A percentile compares a stretch with the other conserved stretches of the same genome.
phyloP scores from a whole-genome alignment of 805 yeast genomes.

The Yamadazyma takamatsuzukensis region DNA sequence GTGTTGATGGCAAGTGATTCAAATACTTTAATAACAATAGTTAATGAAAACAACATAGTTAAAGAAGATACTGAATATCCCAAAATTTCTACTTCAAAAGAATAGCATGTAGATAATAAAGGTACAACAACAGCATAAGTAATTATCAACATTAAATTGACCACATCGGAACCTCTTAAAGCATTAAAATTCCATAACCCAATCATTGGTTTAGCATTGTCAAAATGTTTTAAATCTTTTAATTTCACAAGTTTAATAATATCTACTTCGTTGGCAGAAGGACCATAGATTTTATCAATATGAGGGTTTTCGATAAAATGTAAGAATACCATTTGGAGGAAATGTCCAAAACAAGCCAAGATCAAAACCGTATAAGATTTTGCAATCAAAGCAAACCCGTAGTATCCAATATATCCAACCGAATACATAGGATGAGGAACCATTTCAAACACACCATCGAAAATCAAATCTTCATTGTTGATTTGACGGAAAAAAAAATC shows the following conservation, averaged over 20 bases:
- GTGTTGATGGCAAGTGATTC: conserved; percentile 50
- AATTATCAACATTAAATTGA: conserved; percentile 42
- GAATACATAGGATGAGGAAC: conserved; percentile 94
- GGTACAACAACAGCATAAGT: conserved; percentile 44
- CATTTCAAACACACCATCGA: conserved; percentile 86
- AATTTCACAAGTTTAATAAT: conserved; percentile 39
- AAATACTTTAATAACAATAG: conserved; percentile 45
- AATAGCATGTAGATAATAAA: too few relatives aligned
- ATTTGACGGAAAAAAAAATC: conserved; percentile 79
- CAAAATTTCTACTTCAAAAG: too few relatives aligned
- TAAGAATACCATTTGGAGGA: conserved; percentile 70
- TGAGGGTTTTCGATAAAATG: conserved; percentile 81
- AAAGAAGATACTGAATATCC: conserved; percentile 16
- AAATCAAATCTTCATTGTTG: conserved; percentile 61
- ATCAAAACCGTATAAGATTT: conserved; percentile 67
- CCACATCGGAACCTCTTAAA: conserved; percentile 60
- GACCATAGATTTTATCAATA: conserved; percentile 72
- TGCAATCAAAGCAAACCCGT: conserved; percentile 76
- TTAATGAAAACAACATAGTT: conserved; percentile 31
- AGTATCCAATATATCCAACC: conserved; percentile 83
- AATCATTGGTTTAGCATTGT: conserved; percentile 48
- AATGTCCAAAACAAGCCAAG: conserved; percentile 72
- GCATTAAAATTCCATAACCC: conserved; percentile 60
- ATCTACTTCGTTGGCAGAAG: conserved; percentile 38
- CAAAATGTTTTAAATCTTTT: conserved; percentile 44